phyloP scores from a whole-genome alignment of 2,329 filamentous ascomycete species.

The Arthrobotrys entomopaga region DNA sequence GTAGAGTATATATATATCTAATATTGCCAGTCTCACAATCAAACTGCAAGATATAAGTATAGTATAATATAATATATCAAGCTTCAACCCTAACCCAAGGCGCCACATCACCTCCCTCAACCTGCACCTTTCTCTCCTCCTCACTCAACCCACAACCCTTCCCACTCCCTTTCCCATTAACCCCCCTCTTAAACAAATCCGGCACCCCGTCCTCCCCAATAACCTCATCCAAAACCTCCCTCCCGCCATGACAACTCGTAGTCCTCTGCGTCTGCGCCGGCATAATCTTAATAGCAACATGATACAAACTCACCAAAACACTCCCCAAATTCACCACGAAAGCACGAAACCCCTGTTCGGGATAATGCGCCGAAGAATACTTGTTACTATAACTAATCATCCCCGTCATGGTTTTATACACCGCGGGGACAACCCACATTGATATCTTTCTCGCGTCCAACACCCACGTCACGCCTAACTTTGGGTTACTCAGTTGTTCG shows the following conservation, averaged over 20 bases:
- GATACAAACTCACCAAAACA: constrained; percentile 44
- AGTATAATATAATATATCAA: constrained; percentile 1
- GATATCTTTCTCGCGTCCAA: constrained; percentile 41
- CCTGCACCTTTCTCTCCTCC: constrained; percentile 35
- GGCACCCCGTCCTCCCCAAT: constrained; percentile 31
- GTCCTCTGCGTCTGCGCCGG: constrained; percentile 52
- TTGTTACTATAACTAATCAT: constrained; percentile 51
- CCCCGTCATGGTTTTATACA: constrained; percentile 51
- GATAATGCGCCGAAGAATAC: constrained; percentile 50
- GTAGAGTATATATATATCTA: too few species aligned
- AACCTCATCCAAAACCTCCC: constrained; percentile 45
- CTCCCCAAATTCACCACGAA: constrained; percentile 50
- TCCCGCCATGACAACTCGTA: constrained; percentile 46
- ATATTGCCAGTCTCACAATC: too few species aligned
- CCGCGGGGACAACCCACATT: constrained; percentile 36
- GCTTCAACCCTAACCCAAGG: constrained; percentile 37
- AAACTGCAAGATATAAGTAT: too few species aligned
- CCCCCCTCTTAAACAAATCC: constrained; percentile 38
- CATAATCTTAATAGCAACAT: constrained; percentile 51
- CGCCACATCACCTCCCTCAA: constrained; percentile 34
- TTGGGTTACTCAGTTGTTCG: constrained; percentile 34
- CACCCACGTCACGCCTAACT: constrained; percentile 39
- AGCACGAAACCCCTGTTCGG: constrained; percentile 41
- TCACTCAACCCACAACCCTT: constrained; percentile 16
- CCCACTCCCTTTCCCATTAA: constrained; percentile 27